Evolutionary conservation across 2,329 filamentous ascomycete genomes (phyloP).

Genomic region (Aspergillus ochraceus): DNA sequence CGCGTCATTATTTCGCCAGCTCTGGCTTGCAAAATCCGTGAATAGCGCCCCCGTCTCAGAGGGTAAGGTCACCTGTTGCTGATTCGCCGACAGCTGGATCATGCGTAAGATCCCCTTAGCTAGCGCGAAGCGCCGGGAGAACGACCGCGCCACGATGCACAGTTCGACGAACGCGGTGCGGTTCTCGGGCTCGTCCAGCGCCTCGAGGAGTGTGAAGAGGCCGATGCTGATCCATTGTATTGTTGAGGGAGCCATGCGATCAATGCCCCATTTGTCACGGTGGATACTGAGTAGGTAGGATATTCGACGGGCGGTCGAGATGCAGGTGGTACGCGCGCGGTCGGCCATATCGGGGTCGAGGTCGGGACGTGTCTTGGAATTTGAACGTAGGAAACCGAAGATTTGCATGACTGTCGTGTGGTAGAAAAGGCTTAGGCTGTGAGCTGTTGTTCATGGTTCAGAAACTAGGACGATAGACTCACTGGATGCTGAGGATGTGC

Average conservation of each 20-base stretch:
- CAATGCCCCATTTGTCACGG: slow-evolving; percentile 30
- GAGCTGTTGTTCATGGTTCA: background rate
- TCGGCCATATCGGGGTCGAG: slow-evolving; percentile 6
- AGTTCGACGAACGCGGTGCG: slow-evolving; percentile 28
- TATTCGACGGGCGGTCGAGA: slow-evolving; percentile 23
- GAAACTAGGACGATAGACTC: slow-evolving; percentile 7
- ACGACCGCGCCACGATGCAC: slow-evolving; percentile 24
- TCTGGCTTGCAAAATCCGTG: slow-evolving; percentile 20
- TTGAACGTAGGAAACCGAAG: slow-evolving; percentile 25
- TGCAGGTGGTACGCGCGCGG: slow-evolving; percentile 18
- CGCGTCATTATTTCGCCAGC: slow-evolving; percentile 17
- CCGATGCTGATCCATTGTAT: slow-evolving; percentile 28
- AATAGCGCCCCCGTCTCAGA: slow-evolving; percentile 25
- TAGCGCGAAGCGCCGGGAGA: slow-evolving; percentile 26
- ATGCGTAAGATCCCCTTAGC: slow-evolving; percentile 28
- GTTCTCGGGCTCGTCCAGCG: slow-evolving; percentile 21
- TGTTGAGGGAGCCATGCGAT: slow-evolving; percentile 26
- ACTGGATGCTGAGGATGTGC: slow-evolving; percentile 30
- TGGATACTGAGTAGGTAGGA: slow-evolving; percentile 24
- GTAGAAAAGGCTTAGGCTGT: slow-evolving; percentile 22
- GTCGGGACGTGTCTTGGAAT: background rate
- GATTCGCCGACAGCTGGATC: slow-evolving; percentile 26
- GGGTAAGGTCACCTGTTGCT: slow-evolving; percentile 24
- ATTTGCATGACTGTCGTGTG: slow-evolving; percentile 29
- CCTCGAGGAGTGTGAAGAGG: slow-evolving; percentile 28